phyloP scores from a whole-genome alignment of 208 protist genomes.

The Leishmania lainsoni region DNA sequence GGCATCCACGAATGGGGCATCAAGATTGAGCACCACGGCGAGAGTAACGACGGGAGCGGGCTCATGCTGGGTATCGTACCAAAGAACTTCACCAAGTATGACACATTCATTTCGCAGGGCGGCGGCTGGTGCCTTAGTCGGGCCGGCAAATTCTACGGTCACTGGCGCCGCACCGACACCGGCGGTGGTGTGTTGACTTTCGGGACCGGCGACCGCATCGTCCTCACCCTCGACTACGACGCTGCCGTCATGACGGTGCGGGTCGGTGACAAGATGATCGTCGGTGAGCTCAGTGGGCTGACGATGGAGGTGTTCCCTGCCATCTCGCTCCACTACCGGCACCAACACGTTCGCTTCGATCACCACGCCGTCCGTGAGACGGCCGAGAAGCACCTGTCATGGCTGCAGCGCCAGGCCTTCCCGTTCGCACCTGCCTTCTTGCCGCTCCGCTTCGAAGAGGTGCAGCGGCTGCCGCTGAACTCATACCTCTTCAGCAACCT shows the following conservation, averaged over 20 bases:
- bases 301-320: constrained; percentile 90
- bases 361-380: constrained; percentile 78
- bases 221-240: constrained; percentile 90
- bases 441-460: constrained; percentile 42
- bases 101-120: constrained; percentile 93
- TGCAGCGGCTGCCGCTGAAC: constrained; percentile 60
- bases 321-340: constrained; percentile 90
- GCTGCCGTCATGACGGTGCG: constrained; percentile 83
- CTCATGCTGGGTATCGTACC: constrained; percentile 94
- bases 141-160: constrained; percentile 93
- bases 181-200: constrained; percentile 66
- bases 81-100: constrained; percentile 89
- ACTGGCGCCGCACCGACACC: constrained; percentile 85
- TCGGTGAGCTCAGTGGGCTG: constrained; percentile 89
- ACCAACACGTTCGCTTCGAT: constrained; percentile 93
- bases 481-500: constrained; percentile 81
- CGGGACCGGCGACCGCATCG: constrained; percentile 87
- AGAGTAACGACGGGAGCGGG: constrained; percentile 91
- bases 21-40: constrained; percentile 91
- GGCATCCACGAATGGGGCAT: constrained; percentile 93
- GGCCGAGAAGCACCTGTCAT: constrained; percentile 50
- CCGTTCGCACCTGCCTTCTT: constrained; percentile 68
- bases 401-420: constrained; percentile 69
- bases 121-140: constrained; percentile 92
- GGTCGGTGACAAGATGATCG: constrained; percentile 79